Evolutionary conservation across 495 filamentous ascomycete species (phyloP), one percentile per base, ranked within the genome.

Genomic region (Penicillium coffeae): DNA sequence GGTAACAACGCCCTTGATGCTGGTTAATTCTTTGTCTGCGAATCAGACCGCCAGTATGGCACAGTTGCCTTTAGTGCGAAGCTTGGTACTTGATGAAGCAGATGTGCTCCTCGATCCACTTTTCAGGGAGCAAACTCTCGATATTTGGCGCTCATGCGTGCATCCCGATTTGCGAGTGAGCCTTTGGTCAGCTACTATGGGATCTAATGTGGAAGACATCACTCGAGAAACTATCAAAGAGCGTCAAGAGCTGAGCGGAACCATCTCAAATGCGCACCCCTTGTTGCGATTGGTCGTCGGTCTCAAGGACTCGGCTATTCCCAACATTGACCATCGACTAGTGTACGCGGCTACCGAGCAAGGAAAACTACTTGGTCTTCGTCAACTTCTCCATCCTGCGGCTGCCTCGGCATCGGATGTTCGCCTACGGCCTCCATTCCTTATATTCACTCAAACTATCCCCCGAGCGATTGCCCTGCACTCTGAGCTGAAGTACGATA

Each of bases 131-230:
- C 94, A 98, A 59, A 97, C 90, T 0, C 71, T 96, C 18, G 79
- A 77, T 25, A 88, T 96, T 56, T 97, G 92, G 93, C 74, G 79
- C 16, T 75, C 85, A 14, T 90, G 88, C 65, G 78, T 75, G 7
- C 78, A 84, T 51, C 72, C 81, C 2, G 64, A 74, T 15, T 74
- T 97, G 8, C 76, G 84, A 5, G 79, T 89, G 2, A 86, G 83
- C 39, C 80, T 95, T 42, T 99, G 91, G 88, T 96, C 91, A 15
- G 93, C 94, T 8, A 98, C 93, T 2, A 97, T 98, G 85, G 88
- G 86, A 14, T 95, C 93, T 14, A 90, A 84, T 55, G 84, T 96
- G 39, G 94, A 98, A 66, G 74, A 85, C 25, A 73, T 96, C 10
- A 77, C 87, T 38, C 72, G 75, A 19, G 77, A 77, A 20, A 85